phyloP scores from a whole-genome alignment of 805 yeast genomes.

The Starmerella vitae region DNA sequence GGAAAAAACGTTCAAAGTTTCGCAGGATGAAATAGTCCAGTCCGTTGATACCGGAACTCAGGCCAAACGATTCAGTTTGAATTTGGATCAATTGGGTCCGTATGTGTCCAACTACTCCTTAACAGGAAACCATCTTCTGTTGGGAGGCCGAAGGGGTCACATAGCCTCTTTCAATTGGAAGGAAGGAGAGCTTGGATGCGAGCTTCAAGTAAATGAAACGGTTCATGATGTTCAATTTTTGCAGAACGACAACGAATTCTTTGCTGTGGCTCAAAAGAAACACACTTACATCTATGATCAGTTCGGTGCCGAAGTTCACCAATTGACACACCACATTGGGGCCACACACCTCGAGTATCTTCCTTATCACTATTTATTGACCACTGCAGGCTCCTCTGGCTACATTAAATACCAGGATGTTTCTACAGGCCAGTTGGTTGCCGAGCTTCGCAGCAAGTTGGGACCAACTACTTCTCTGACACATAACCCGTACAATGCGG shows the following conservation, averaged over 20 bases:
- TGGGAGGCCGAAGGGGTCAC: conserved; percentile 90
- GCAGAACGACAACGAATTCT: conserved; percentile 73
- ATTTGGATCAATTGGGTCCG: conserved; percentile 72
- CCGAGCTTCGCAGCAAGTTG: conserved; percentile 71
- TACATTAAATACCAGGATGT: conserved; percentile 87
- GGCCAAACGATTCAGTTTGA: conserved; percentile 57
- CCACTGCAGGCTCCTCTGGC: conserved; percentile 82
- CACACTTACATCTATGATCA: conserved; percentile 86
- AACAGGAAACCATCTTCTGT: conserved; percentile 71
- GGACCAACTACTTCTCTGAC: conserved; percentile 85
- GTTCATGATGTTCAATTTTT: conserved; percentile 79
- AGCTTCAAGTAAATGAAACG: conserved; percentile 74
- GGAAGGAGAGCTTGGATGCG: conserved; percentile 67
- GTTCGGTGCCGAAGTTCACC: conserved; percentile 81
- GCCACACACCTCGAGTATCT: conserved; percentile 70
- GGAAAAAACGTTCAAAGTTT: conserved; percentile 81
- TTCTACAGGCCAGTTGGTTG: conserved; percentile 74
- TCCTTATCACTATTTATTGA: conserved; percentile 82
- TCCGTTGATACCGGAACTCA: conserved; percentile 68
- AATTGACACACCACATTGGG: conserved; percentile 80
- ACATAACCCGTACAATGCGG: conserved; percentile 93
- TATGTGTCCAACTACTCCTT: conserved; percentile 65
- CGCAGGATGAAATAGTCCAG: conserved; percentile 61
- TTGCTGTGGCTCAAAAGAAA: conserved; percentile 94
- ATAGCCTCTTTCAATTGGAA: conserved; percentile 95